Conservation (phyloP, 2,329 filamentous ascomycete species). For the Cordyceps fumosorosea region DNA sequence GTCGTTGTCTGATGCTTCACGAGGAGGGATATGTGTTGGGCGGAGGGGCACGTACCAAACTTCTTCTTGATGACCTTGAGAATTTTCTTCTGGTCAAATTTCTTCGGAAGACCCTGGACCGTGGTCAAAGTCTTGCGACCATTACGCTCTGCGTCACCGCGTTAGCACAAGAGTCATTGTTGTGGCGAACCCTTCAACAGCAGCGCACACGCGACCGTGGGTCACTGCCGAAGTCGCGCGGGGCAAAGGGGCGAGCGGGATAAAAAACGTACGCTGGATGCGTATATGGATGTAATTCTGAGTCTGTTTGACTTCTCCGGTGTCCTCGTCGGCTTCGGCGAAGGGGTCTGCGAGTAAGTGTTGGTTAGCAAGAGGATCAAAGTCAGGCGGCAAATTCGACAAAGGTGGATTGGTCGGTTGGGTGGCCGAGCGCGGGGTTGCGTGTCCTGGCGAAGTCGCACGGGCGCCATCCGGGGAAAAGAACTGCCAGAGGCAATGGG, state of each 20-base stretch:
- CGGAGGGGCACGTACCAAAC: slow-evolving; percentile 59
- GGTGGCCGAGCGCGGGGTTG: slow-evolving; percentile 10
- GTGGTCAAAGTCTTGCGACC: slow-evolving; percentile 99
- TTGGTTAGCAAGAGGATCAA: slow-evolving; percentile 21
- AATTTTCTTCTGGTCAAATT: slow-evolving; percentile 99
- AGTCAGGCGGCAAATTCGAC: not conserved
- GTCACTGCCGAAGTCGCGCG: not conserved
- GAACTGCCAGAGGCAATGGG: not conserved
- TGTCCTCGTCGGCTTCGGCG: slow-evolving; percentile 99
- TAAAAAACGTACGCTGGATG: slow-evolving; percentile 80
- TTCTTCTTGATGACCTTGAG: slow-evolving; percentile 99
- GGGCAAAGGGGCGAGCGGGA: slow-evolving; percentile 8
- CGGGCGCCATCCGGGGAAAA: not conserved
- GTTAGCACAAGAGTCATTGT: slow-evolving; percentile 31
- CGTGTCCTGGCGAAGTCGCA: not conserved
- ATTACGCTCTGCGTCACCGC: slow-evolving; percentile 76
- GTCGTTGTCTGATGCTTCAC: not conserved
- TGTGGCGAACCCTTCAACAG: not conserved
- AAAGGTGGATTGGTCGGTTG: not conserved
- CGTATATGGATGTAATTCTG: slow-evolving; percentile 99
- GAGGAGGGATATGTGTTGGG: not conserved
- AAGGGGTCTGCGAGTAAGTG: slow-evolving; percentile 73
- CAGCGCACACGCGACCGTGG: slow-evolving; percentile 5
- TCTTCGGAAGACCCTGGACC: slow-evolving; percentile 96
- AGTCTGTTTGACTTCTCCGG: slow-evolving; percentile 88